These are phyloP conservation scores for Zygotorulaspora mrakii DNA, from an alignment of 1,139 yeast species.

Conservation along the genomic window DNA sequence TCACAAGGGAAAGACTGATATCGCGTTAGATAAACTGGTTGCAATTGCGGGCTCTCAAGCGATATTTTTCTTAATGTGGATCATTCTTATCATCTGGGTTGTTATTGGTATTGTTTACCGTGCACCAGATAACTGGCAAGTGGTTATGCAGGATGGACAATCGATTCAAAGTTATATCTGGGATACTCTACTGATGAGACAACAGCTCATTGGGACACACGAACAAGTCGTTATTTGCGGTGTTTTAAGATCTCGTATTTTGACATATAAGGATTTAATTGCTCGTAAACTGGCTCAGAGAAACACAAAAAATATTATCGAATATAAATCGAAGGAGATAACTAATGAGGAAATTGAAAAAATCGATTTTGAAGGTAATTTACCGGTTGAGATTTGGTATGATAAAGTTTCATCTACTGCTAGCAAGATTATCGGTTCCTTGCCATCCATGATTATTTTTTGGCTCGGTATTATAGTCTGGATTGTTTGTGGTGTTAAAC, in stretches of 20 bases:
- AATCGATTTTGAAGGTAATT: conserved; percentile 13
- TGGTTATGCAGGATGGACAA: conserved; percentile 43
- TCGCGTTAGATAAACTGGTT: conserved; percentile 26
- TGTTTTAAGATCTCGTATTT: conserved; percentile 35
- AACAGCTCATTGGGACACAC: conserved; percentile 35
- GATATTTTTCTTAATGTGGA: conserved; percentile 32
- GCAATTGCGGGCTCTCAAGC: conserved; percentile 34
- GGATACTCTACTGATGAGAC: conserved; percentile 43
- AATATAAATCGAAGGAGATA: conserved; percentile 1
- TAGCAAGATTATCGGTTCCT: conserved; percentile 34
- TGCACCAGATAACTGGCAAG: conserved; percentile 40
- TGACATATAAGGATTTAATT: conserved; percentile 29
- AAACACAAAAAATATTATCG: background rate
- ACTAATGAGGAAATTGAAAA: conserved; percentile 3
- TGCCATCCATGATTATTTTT: conserved; percentile 35
- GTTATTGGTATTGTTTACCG: conserved; percentile 35
- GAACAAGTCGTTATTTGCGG: conserved; percentile 30
- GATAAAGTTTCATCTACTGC: conserved; percentile 32
- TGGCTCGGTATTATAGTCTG: conserved; percentile 40
- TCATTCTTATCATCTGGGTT: conserved; percentile 37
- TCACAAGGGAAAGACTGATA: conserved; percentile 23
- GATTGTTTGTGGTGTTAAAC: conserved; percentile 39
- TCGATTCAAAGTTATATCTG: conserved; percentile 41
- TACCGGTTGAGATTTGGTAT: conserved; percentile 33
- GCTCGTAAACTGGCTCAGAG: conserved; percentile 3